Conservation (phyloP, 176 grass and related monocot genomes). For the Echinochloa phyllopogon region DNA sequence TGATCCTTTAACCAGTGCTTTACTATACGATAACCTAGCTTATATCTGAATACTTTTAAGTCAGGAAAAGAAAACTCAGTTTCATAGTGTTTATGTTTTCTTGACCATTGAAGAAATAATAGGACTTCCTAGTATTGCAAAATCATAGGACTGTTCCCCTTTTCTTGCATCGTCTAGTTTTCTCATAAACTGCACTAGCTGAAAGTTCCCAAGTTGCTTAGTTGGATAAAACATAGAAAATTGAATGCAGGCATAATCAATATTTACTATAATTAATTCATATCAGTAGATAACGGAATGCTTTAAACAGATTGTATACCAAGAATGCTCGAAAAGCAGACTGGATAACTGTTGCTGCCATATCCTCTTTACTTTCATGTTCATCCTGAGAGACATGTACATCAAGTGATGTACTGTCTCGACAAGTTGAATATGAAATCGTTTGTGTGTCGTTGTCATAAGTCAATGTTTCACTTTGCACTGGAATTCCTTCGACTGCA, state of each 20-base stretch:
- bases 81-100: slow-evolving; percentile 17
- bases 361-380: slow-evolving; percentile 51
- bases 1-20: slow-evolving; percentile 3
- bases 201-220: slow-evolving; percentile 16
- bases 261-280: slow-evolving; percentile 5
- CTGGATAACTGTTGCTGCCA: slow-evolving; percentile 84
- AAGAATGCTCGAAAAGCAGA: slow-evolving; percentile 87
- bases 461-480: slow-evolving; percentile 40
- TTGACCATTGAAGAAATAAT: slow-evolving; percentile 37
- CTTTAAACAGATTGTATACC: slow-evolving; percentile 58
- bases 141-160: slow-evolving; percentile 10
- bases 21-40: slow-evolving; percentile 15
- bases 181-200: background rate
- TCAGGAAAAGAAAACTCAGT: slow-evolving; percentile 22
- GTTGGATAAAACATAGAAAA: slow-evolving; percentile 10
- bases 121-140: background rate
- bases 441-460: slow-evolving; percentile 42
- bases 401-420: slow-evolving; percentile 46
- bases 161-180: slow-evolving; percentile 30
- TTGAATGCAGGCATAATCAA: slow-evolving; percentile 7
- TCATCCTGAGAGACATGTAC: slow-evolving; percentile 49
- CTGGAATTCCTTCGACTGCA: slow-evolving; percentile 53
- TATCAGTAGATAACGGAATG: slow-evolving; percentile 1
- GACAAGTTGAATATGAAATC: slow-evolving; percentile 53
- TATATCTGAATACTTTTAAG: slow-evolving; percentile 32